Base-by-base conservation (phyloP, 2,329 filamentous ascomycete genomes). In the Pezizomycotina sp. region DNA sequence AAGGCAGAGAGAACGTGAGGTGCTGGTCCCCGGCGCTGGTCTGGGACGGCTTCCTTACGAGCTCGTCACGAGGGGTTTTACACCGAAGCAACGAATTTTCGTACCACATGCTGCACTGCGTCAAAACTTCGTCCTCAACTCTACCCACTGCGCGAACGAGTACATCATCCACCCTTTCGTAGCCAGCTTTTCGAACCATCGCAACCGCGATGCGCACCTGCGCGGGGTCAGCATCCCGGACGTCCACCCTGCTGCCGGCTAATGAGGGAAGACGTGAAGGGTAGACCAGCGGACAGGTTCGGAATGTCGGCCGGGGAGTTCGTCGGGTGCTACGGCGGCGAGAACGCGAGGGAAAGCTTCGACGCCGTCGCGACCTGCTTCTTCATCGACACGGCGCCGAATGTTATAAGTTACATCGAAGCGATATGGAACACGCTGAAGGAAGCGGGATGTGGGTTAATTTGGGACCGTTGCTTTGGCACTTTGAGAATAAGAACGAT, bases 381-480 rank as follows among this genome's bases (percentile, higher is more conserved):
- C 61, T 98, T 98, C 61, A 76, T 98, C 39, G 91, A 98, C 56
- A 98, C 89, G 1, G 89, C 89, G 2, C 84, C 86, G 1, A 95
- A 98, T 55, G 56, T 93, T 20, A 77, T 95, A 35, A 71, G 77
- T 2, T 98, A 98, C 54, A 70, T 98, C 21, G 74, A 92, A 53
- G 75, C 83, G 2, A 79, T 95, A 36, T 62, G 61, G 26, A 69
- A 78, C 53, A 91, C 84, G 52, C 66, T 98, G 31, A 72, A 69
- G 48, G 64, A 71, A 0, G 77, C 16, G 89, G 89, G 0, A 52
- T 92, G 3, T 79, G 92, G 63, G 68, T 92, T 53, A 98, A 98
- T 52, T 62, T 92, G 15, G 89, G 89, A 0, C 89, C 89, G 1
- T 59, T 98, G 36, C 62, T 95, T 25, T 98, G 89, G 89, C 91